Percentiles rank a stretch among this genome's conserved stretches.
Conservation (phyloP, 2,329 filamentous ascomycete genomes). For the Sarocladium oryzae region DNA sequence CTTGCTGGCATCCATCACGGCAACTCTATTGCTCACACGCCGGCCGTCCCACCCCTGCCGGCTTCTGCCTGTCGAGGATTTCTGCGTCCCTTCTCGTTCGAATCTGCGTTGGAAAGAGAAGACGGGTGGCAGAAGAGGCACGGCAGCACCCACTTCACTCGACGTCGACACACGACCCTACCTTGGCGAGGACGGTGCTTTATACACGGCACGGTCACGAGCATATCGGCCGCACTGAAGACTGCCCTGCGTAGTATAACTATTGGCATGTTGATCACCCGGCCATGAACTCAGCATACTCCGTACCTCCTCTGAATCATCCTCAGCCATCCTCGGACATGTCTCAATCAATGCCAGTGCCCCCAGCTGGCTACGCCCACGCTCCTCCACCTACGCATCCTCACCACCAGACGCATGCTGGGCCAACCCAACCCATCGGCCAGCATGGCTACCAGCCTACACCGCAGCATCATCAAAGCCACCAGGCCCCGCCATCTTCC, state of each 20-base stretch:
- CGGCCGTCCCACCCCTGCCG: too few relatives aligned
- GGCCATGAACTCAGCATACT: constrained; percentile 2
- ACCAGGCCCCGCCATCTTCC: neutral
- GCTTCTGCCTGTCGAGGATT: too few relatives aligned
- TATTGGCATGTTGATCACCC: neutral
- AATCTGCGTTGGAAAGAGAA: neutral
- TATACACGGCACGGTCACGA: neutral
- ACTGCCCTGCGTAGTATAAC: neutral
- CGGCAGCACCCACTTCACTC: neutral
- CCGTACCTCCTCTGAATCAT: neutral
- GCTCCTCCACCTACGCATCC: constrained; percentile 6
- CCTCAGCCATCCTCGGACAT: constrained; percentile 1
- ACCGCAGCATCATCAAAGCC: constrained; percentile 2
- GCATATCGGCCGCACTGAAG: neutral
- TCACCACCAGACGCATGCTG: constrained; percentile 8
- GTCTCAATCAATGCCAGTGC: constrained; percentile 9
- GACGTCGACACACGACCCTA: neutral
- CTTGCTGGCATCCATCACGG: neutral
- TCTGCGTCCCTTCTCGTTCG: too few relatives aligned
- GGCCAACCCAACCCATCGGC: neutral
- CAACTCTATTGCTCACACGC: neutral
- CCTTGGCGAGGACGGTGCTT: neutral
- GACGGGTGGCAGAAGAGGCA: neutral
- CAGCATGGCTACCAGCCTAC: constrained; percentile 7
- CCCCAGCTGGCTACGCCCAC: constrained; percentile 4